phyloP scores from a whole-genome alignment of 495 filamentous ascomycete species.

The Aeminium ludgeri region DNA sequence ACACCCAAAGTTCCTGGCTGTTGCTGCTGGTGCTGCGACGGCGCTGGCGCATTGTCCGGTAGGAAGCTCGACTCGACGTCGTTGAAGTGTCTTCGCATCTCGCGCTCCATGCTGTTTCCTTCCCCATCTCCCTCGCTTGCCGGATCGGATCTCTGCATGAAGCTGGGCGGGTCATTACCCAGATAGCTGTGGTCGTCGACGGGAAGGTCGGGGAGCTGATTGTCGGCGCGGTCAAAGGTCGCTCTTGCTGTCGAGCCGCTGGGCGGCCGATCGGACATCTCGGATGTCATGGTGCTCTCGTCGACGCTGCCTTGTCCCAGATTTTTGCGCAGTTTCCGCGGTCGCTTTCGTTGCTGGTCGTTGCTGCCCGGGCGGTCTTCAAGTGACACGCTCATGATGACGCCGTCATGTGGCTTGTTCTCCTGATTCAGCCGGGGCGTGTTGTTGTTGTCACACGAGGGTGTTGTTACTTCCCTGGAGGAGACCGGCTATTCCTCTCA shows the following conservation, averaged over 20 bases:
- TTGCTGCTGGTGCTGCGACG: conserved; percentile 13
- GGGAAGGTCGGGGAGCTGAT: conserved; percentile 10
- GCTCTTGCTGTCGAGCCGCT: background rate
- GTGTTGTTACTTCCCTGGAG: too few relatives aligned
- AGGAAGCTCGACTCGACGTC: conserved; percentile 83
- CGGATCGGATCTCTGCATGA: conserved; percentile 1
- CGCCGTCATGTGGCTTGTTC: too few relatives aligned
- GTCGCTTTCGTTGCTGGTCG: too few relatives aligned
- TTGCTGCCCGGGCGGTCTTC: too few relatives aligned
- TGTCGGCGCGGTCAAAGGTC: conserved; percentile 9
- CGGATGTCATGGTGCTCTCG: background rate
- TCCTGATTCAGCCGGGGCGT: too few relatives aligned
- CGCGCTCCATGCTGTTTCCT: conserved; percentile 32
- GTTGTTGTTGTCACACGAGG: too few relatives aligned
- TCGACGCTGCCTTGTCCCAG: too few relatives aligned
- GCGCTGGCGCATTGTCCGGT: conserved; percentile 33
- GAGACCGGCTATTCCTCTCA: too few relatives aligned
- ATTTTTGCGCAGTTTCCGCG: too few relatives aligned
- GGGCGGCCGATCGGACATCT: too few relatives aligned
- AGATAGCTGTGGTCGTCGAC: conserved; percentile 10
- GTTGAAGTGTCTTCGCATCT: conserved; percentile 53
- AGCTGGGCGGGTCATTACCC: conserved; percentile 2
- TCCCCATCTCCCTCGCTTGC: conserved; percentile 30
- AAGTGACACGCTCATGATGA: too few relatives aligned
- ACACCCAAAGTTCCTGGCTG: conserved; percentile 22